phyloP scores from a whole-genome alignment of 495 filamentous ascomycete species.

The Talaromyces ruber region DNA sequence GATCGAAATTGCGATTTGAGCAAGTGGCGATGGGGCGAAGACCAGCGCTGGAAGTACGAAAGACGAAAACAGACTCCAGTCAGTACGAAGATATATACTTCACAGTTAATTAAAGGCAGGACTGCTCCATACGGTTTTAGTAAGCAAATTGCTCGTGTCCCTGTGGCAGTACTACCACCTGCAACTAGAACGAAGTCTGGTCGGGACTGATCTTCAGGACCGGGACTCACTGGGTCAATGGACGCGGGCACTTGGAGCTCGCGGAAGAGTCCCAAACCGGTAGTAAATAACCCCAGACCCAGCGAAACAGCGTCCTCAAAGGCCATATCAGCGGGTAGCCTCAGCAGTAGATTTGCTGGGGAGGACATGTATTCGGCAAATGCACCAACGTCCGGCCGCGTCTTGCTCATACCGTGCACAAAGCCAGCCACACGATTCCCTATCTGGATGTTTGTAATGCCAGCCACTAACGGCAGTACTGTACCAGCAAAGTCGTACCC shows the following conservation, averaged over 20 bases:
- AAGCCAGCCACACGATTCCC: slow-evolving; percentile 17
- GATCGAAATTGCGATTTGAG: slow-evolving; percentile 31
- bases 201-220: background rate
- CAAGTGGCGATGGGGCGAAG: slow-evolving; percentile 37
- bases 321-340: slow-evolving; percentile 17
- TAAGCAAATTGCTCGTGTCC: slow-evolving; percentile 18
- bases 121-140: slow-evolving; percentile 10
- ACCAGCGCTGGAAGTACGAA: slow-evolving; percentile 14
- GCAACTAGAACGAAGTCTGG: slow-evolving; percentile 15
- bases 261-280: slow-evolving; percentile 15
- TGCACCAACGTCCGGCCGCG: slow-evolving; percentile 14
- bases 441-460: slow-evolving; percentile 6
- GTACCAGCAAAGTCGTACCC: slow-evolving; percentile 34
- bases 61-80: no score
- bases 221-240: background rate
- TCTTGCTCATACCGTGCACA: slow-evolving; percentile 14
- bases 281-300: slow-evolving; percentile 15
- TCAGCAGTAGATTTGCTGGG: slow-evolving; percentile 10
- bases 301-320: slow-evolving; percentile 18
- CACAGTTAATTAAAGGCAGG: no score
- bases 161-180: slow-evolving; percentile 18
- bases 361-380: slow-evolving; percentile 21
- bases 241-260: slow-evolving; percentile 9
- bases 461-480: slow-evolving; percentile 22
- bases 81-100: no score